Percentiles rank a stretch among this genome's conserved stretches.
Evolutionary conservation across 1,284 basidiomycete species (phyloP).

Genomic region (Austropuccinia psidii): DNA sequence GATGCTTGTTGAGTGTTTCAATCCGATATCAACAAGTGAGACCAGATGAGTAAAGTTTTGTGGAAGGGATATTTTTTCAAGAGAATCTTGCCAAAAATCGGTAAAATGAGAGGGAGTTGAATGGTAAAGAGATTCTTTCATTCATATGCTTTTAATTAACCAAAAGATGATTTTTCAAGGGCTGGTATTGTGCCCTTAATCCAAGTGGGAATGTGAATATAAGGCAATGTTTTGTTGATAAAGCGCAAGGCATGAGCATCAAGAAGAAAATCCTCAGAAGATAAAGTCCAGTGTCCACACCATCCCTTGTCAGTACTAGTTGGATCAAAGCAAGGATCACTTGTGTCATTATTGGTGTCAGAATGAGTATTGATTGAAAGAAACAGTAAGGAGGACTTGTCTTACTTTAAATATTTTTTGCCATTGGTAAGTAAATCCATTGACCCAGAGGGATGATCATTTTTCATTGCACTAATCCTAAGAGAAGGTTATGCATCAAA

Average conservation of each 20-base stretch:
- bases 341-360: not conserved
- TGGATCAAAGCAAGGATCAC: not conserved
- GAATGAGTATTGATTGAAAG: not conserved
- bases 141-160: slow-evolving; percentile 38
- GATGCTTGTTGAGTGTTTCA: not conserved
- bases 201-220: slow-evolving; percentile 6
- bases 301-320: not conserved
- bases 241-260: not conserved
- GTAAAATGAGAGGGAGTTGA: slow-evolving; percentile 1
- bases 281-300: not conserved
- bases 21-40: slow-evolving; percentile 5
- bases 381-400: too few relatives aligned
- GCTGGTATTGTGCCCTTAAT: not conserved
- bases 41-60: slow-evolving; percentile 26
- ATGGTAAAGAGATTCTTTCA: slow-evolving; percentile 26
- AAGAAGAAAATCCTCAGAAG: not conserved
- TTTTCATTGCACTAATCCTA: not conserved
- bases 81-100: not conserved
- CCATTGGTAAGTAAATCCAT: not conserved
- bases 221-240: not conserved
- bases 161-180: slow-evolving; percentile 23
- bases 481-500: not conserved
- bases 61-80: not conserved
- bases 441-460: not conserved
- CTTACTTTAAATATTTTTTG: not conserved